Evolutionary conservation across 108 stramenopile genomes (phyloP).

Genomic region (Nannochloropsis gaditana): DNA sequence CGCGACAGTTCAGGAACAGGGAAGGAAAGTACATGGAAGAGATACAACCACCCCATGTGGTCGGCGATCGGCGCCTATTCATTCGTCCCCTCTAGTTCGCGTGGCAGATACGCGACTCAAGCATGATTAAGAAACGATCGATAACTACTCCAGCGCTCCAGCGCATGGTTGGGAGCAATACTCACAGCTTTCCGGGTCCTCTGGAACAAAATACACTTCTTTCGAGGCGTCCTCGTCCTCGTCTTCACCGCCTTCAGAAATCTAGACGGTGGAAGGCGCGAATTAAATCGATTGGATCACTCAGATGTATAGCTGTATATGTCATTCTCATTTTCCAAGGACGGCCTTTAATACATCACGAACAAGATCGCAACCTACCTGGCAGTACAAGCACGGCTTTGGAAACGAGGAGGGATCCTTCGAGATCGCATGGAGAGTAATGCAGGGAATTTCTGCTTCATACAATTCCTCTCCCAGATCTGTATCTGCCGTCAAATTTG

Average conservation of each 20-base stretch:
- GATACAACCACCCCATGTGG: too few relatives aligned
- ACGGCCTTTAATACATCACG: background rate
- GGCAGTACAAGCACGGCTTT: slow-evolving; percentile 13
- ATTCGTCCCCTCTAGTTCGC: too few relatives aligned
- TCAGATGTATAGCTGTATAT: too few relatives aligned
- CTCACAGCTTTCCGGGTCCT: slow-evolving; percentile 19
- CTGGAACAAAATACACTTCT: background rate
- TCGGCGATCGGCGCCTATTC: too few relatives aligned
- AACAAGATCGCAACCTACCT: background rate
- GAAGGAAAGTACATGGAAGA: too few relatives aligned
- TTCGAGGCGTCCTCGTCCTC: background rate
- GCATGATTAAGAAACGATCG: too few relatives aligned
- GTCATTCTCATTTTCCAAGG: background rate
- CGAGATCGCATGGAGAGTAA: background rate
- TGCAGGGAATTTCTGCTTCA: background rate
- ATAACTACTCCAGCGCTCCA: too few relatives aligned
- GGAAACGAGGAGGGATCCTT: background rate
- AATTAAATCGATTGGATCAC: too few relatives aligned
- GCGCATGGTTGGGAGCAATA: background rate
- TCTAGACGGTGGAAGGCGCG: background rate
- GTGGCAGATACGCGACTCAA: too few relatives aligned
- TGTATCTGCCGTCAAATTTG: too few relatives aligned
- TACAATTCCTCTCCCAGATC: background rate
- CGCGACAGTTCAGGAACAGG: too few relatives aligned
- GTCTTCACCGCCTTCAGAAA: slow-evolving; percentile 5